These are phyloP conservation scores for Penicillium sp. DNA, from an alignment of 2,329 filamentous ascomycete species.

Conservation along the genomic window DNA sequence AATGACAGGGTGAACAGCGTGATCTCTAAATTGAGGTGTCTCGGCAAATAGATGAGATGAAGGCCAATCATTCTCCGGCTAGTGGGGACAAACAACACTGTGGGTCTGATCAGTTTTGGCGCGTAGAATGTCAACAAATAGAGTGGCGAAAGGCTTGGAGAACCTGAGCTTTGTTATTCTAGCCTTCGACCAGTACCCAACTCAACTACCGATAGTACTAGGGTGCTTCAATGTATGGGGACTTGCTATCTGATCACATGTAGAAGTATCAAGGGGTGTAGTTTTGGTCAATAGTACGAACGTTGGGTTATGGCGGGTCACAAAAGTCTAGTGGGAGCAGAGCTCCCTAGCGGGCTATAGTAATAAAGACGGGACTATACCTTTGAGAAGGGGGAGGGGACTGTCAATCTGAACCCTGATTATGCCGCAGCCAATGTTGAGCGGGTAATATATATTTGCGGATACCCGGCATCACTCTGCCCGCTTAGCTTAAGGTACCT, in stretches of 20 bases:
- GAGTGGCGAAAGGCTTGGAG: not conserved
- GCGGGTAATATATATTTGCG: not conserved
- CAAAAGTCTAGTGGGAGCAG: not conserved
- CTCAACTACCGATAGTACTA: not conserved
- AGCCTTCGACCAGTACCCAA: not conserved
- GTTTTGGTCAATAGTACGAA: not conserved
- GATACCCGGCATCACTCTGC: not conserved
- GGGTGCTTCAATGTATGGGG: not conserved
- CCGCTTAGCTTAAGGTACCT: not conserved
- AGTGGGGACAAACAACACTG: not conserved
- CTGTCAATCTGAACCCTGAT: not conserved
- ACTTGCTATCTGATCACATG: not conserved
- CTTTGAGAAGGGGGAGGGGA: not conserved
- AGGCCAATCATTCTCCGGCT: not conserved
- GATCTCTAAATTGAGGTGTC: not conserved
- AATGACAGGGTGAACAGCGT: not conserved
- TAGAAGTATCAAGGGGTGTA: not conserved
- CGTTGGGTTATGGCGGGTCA: not conserved
- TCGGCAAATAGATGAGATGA: not conserved
- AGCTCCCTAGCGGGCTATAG: not conserved
- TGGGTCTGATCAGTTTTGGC: not conserved
- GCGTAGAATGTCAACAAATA: conserved; percentile 1
- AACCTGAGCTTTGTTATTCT: not conserved
- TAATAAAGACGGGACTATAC: not conserved
- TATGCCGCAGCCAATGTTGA: not conserved